Evolutionary conservation across 306 rosid species (phyloP).

Genomic region (Lathyrus aphaca): DNA sequence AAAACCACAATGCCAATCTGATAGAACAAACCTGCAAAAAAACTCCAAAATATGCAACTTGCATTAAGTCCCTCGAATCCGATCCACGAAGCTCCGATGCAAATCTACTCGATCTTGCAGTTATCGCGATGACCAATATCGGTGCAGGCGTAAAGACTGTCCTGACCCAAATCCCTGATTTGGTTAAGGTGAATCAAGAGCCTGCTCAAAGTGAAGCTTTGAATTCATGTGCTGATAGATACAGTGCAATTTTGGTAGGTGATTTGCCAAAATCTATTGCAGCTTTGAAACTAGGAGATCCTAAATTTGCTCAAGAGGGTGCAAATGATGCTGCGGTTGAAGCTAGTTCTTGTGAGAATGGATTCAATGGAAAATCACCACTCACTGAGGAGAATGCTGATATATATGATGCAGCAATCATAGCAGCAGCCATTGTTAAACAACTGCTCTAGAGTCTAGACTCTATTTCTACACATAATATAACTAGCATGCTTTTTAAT

Average conservation of each 20-base stretch:
- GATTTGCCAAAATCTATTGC: conserved; percentile 49
- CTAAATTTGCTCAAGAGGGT: conserved; percentile 49
- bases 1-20: conserved; percentile 20
- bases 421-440: conserved; percentile 47
- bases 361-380: conserved; percentile 47
- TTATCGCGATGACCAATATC: conserved; percentile 42
- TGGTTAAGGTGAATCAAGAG: not conserved
- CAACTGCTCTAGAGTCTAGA: conserved; percentile 28
- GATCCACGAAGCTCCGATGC: conserved; percentile 41
- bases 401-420: conserved; percentile 36
- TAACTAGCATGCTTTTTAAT: not conserved
- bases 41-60: conserved; percentile 50
- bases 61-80: conserved; percentile 39
- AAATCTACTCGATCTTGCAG: conserved; percentile 43
- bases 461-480: not conserved
- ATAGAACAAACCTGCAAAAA: conserved; percentile 48
- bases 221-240: conserved; percentile 29
- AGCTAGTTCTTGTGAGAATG: conserved; percentile 40
- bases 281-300: conserved; percentile 44
- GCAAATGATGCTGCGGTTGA: conserved; percentile 44
- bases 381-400: conserved; percentile 36
- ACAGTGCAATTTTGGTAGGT: conserved; percentile 38
- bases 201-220: conserved; percentile 9
- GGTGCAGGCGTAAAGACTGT: conserved; percentile 37
- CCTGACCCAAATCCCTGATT: not conserved